Percentiles rank a stretch among this genome's conserved stretches.
These are phyloP conservation scores for Dentipellis sp. DNA, from an alignment of 768 basidiomycete genomes.

Conservation along the genomic window DNA sequence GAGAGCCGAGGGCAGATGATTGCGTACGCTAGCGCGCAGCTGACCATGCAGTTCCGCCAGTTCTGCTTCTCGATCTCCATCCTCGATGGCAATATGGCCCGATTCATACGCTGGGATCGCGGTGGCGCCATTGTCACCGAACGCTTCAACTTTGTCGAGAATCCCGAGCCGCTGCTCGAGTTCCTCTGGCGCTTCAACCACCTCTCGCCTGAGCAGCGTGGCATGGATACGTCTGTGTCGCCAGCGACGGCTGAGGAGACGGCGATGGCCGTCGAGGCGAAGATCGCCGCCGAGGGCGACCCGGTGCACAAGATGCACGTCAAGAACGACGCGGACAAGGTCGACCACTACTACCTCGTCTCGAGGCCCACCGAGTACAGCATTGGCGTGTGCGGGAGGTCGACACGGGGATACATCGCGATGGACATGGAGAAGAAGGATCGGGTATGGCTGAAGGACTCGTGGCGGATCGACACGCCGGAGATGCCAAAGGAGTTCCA, in stretches of 20 bases:
- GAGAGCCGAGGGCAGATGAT: no score
- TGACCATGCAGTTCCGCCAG: no score
- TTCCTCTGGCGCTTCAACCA: conserved; percentile 3
- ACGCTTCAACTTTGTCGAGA: neutral
- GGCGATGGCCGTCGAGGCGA: neutral
- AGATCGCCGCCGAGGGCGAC: neutral
- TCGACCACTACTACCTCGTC: neutral
- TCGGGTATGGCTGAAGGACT: conserved; percentile 1
- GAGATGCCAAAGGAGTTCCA: neutral
- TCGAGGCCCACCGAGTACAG: neutral
- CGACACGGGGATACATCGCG: neutral
- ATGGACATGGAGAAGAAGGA: neutral
- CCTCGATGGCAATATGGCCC: neutral
- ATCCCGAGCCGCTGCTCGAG: neutral
- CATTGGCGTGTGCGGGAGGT: neutral
- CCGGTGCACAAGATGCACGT: neutral
- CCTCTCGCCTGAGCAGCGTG: neutral
- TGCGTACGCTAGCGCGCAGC: no score
- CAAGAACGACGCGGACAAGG: no score
- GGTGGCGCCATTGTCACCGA: no score
- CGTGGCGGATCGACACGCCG: neutral
- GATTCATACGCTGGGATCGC: conserved; percentile 1
- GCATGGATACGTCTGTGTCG: neutral
- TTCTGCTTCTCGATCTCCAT: no score
- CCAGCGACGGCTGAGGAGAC: neutral